Conservation (phyloP, 441 rosid genomes). For the Flueggea neowawraea region DNA sequence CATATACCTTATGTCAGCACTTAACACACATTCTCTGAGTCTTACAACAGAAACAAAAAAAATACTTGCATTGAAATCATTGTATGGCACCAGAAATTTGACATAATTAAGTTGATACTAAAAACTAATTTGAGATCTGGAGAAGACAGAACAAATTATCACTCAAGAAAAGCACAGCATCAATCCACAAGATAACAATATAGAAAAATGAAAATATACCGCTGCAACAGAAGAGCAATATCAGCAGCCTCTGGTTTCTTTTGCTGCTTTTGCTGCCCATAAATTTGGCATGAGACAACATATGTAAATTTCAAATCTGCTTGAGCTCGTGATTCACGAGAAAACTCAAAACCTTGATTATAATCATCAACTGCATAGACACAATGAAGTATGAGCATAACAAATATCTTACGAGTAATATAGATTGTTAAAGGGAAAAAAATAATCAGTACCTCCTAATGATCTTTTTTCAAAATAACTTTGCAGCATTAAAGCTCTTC, state of each 20-base stretch:
- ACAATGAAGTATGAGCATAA: conserved; percentile 19
- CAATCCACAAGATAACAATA: too few species aligned
- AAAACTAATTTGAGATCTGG: too few species aligned
- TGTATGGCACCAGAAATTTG: too few species aligned
- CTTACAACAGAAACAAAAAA: too few species aligned
- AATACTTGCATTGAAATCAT: too few species aligned
- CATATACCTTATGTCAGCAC: too few species aligned
- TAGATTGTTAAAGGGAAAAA: conserved; percentile 7
- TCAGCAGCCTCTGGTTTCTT: conserved; percentile 91
- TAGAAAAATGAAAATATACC: conserved; percentile 27
- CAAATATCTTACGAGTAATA: conserved; percentile 5
- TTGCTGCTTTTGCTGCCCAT: conserved; percentile 93
- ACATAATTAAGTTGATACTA: too few species aligned
- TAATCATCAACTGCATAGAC: conserved; percentile 45
- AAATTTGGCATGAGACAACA: conserved; percentile 97
- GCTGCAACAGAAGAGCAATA: conserved; percentile 85
- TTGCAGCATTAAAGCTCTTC: conserved; percentile 98
- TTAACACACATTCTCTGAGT: too few species aligned
- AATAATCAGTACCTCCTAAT: conserved; percentile 56
- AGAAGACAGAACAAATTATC: too few species aligned
- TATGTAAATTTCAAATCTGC: conserved; percentile 95
- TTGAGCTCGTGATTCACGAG: conserved; percentile 89
- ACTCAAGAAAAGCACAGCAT: too few species aligned
- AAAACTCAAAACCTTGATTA: conserved; percentile 70
- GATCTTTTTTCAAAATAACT: conserved; percentile 80